Base-by-base conservation (phyloP, 2,329 filamentous ascomycete genomes). In the Paraphoma sp. region DNA sequence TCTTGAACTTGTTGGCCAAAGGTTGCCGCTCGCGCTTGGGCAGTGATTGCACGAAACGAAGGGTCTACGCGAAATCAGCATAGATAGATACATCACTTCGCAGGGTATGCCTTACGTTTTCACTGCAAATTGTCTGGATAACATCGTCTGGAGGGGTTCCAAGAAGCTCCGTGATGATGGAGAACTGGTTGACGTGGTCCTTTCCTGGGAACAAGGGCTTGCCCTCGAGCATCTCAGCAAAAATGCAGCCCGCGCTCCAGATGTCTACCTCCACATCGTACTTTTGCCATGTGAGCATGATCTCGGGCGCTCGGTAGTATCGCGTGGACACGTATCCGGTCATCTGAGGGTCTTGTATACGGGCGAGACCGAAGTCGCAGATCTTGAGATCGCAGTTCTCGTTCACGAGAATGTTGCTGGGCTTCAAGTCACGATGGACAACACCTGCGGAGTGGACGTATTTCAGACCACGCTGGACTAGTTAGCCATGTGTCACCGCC, bases 241-340 rank as follows among this genome's bases (percentile, higher is more conserved):
- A 53, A 33, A 53, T 53, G 44, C 51, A 53, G 59, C 95, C 95
- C 16, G 94, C 94, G 76, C 95, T 98, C 95, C 95, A 99, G 76
- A 99, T 97, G 77, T 99, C 95, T 56, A 99, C 95, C 81, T 98
- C 95, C 46, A 98, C 89, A 69, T 99, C 95, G 80, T 99, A 99
- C 82, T 99, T 99, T 83, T 99, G 95, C 95, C 95, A 99, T 64
- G 95, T 98, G 76, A 99, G 92, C 95, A 99, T 99, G 76, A 99
- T 99, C 80, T 99, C 95, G 16, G 95, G 95, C 8, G 95, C 95
- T 73, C 95, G 89, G 85, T 99, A 99, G 84, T 99, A 99, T 84
- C 95, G 86, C 60, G 95, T 99, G 46, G 95, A 98, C 59, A 99
- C 95, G 76, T 99, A 99, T 68, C 95, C 95, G 42, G 95, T 99